These are phyloP conservation scores for Aspergillus saccharolyticus DNA, from an alignment of 495 filamentous ascomycete species.

Conservation along the genomic window DNA sequence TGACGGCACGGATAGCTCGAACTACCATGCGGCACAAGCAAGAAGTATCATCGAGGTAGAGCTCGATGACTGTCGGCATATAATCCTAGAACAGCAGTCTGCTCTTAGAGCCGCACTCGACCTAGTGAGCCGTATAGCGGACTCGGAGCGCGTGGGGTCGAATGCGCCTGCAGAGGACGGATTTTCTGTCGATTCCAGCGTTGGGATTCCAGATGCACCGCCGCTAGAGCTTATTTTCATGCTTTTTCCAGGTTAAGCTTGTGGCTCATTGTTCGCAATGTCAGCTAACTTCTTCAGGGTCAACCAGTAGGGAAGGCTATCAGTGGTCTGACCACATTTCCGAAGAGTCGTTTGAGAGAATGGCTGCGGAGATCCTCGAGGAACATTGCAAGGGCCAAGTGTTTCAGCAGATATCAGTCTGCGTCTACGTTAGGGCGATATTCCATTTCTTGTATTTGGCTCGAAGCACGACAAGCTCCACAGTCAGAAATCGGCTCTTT, in stretches of 20 bases:
- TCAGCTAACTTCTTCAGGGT: not conserved
- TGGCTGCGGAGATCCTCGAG: not conserved
- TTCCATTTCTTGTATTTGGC: not conserved
- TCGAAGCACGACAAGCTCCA: not conserved
- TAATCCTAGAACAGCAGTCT: not conserved
- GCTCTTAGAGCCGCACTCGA: not conserved
- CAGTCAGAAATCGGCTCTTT: not conserved
- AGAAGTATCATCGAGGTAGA: not conserved
- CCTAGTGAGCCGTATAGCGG: not conserved
- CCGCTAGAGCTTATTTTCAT: not conserved
- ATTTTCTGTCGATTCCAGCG: not conserved
- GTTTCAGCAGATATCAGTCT: not conserved
- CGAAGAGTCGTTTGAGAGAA: not conserved
- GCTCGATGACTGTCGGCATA: not conserved
- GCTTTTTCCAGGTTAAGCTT: not conserved
- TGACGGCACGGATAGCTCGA: not conserved
- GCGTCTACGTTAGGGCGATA: not conserved
- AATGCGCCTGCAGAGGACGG: not conserved
- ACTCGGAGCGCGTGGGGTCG: not conserved
- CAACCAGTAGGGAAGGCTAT: not conserved
- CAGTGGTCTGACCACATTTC: not conserved
- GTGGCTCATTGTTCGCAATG: not conserved
- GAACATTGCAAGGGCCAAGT: not conserved
- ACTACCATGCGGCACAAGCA: not conserved
- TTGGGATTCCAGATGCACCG: not conserved